Evolutionary conservation across 2,329 filamentous ascomycete genomes (phyloP), one percentile per base, ranked within the genome.

Genomic region (Akanthomyces dipterigenus): DNA sequence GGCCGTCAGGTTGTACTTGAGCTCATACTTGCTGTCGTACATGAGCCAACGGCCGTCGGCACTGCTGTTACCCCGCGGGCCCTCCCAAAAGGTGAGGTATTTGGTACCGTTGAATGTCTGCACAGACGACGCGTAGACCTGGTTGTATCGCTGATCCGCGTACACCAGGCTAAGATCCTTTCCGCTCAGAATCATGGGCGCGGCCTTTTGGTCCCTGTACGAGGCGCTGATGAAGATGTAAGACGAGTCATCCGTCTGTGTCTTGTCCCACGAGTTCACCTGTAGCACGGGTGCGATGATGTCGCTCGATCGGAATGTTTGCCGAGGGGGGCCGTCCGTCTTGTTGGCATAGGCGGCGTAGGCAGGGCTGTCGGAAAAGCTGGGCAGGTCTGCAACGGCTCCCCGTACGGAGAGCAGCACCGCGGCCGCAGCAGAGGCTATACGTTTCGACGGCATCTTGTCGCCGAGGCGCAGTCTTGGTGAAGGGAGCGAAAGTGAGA

Each of bases 51-150:
- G 63, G 28, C 71, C 72, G 28, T 69, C 69, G 9, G 69, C 71
- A 22, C 71, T 68, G 36, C 67, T 66, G 9, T 68, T 62, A 31
- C 64, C 67, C 38, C 68, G 65, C 8, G 63, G 55, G 3, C 69
- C 70, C 57, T 70, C 67, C 73, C 73, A 76, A 58, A 76, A 76
- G 7, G 72, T 72, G n/a, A 75, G 60, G 58, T 75, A 72, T 1
- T 67, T 63, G 7, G 60, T 67, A 14, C 71, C 70, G 40, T 72
- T 67, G 61, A 73, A 67, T 6, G 62, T 63, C 60, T 74, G 71
- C 16, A 71, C 67, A 40, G 70, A 64, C 1, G 68, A 68, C 18
- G 62, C 50, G 60, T 70, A 69, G 3, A 65, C 51, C 51, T 69
- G 67, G 53, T 64, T 64, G 55, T 69, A 74, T n/a, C 56, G 64